These are phyloP conservation scores for Penicillium sp. DNA, from an alignment of 2,329 filamentous ascomycete species.

Conservation along the genomic window DNA sequence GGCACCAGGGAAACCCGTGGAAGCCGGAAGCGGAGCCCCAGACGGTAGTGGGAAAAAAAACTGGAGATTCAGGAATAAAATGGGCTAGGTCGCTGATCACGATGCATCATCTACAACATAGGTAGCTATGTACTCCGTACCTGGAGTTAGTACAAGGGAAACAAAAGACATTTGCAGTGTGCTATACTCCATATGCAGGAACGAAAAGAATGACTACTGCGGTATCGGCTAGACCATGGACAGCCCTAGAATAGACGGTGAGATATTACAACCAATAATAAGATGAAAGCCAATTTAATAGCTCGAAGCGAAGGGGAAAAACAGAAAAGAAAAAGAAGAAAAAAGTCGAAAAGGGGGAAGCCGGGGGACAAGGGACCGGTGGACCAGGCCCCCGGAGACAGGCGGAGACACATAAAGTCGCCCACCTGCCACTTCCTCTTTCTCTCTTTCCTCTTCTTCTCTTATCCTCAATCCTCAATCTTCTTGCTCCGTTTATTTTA, in stretches of 20 bases:
- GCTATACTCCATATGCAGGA: background rate
- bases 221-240: background rate
- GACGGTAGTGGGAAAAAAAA: background rate
- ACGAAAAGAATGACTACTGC: background rate
- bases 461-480: background rate
- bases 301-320: background rate
- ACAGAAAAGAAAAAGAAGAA: background rate
- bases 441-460: background rate
- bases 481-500: slow-evolving; percentile 13
- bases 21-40: slow-evolving; percentile 2
- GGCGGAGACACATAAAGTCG: slow-evolving; percentile 5
- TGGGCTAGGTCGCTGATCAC: background rate
- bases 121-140: background rate
- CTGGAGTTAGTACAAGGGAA: background rate
- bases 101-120: no score
- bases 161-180: background rate
- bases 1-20: background rate
- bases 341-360: background rate
- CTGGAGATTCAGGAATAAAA: background rate
- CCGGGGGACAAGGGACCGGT: slow-evolving; percentile 1
- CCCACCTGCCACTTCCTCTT: background rate
- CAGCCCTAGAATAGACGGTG: background rate
- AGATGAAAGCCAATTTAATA: background rate
- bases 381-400: background rate
- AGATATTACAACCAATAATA: background rate